Base-by-base conservation (phyloP, 2,329 filamentous ascomycete species). In the Xylariaceae sp. region DNA sequence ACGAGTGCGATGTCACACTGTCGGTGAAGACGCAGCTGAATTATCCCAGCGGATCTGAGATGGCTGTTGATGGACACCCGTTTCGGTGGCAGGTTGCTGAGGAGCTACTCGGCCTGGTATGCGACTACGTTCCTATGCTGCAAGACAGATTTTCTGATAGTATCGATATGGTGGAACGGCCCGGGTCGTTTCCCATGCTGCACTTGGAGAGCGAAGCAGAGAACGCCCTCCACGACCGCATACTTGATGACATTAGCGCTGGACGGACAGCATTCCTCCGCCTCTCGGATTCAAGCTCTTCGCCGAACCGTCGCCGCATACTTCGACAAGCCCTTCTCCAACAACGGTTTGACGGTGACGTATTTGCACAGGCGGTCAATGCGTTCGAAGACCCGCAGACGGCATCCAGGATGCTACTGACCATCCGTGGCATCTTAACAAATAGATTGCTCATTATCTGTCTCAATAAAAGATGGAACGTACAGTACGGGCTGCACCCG, bases 381-480 rank as follows among this genome's bases (percentile, higher is more conserved):
- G 42, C 71, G 1, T 72, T 69, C 36, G 53, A 61, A 0, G 69
- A 74, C 12, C 65, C 67, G 1, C 60, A 66, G 1, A 57, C 63
- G 1, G 60, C 69, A 5, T 56, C 45, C 0, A 66, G 73, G 31
- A 63, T 56, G 0, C 55, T 87, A 0, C 76, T 83, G 9, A 73
- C 88, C 0, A 64, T 90, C 0, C 79, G 87, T 0, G 87, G 87
- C 0, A 68, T 90, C 0, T 63, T 90, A 0, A 74, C 81, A 0
- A 75, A 83, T 49, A 71, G 79, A 0, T 81, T 90, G 44, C 65
- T 90, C 0, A 59, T 80, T 1, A 74, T 83, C 12, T 79, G 75
- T 5, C 61, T 88, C 0, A 77, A 78, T 45, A 88, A 87, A 61
- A 70, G 82, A 13, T 89, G 81, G 83, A 85, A 86, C 41, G 86